Evolutionary conservation across 1,284 basidiomycete species (phyloP), one percentile per base, ranked within the genome.

Genomic region (Microbotryomycetes sp.): DNA sequence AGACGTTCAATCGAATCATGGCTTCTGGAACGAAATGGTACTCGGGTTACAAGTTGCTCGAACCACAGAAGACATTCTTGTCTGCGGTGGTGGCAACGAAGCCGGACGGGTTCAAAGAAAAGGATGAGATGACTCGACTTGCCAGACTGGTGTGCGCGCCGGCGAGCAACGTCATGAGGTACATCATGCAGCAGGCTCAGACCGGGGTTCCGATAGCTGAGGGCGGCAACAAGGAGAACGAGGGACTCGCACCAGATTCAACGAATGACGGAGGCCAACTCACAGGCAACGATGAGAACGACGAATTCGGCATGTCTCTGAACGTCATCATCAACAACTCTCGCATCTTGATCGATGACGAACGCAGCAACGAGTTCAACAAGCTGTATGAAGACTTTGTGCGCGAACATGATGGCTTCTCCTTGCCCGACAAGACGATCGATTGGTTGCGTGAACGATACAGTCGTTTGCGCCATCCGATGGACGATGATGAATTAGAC

Each of bases 41-140:
- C 23, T 61, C 60, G 45, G 6, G 48, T n/a, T 68, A 68, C 58
- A 56, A 62, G 62, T 55, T 68, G 36, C 22, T 47, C 7, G 42
- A 36, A 6, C 32, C 23, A 7, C 66, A 68, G 56, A 59, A 57
- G 4, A 25, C 2, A 5, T 68, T 62, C 58, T 62, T 68, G n/a
- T 15, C n/a, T n/a, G 25, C 22, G n/a, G 49, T 65, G 12, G 16
- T 42, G 22, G 6, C 46, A 14, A 16, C 28, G 28, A 50, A 63
- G 6, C 36, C 28, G 5, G 48, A 30, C 14, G 50, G 58, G 22
- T 9, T 49, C 25, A 7, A 45, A 15, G 28, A 45, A 26, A 15
- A 47, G n/a, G 36, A 42, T 12, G 36, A 42, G 36, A 23, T 19
- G 31, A 26, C 54, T 19, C 23, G 49, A 29, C 23, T 51, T 19